Base-by-base conservation (phyloP, 805 yeast genomes). In the Metschnikowia cubensis region DNA sequence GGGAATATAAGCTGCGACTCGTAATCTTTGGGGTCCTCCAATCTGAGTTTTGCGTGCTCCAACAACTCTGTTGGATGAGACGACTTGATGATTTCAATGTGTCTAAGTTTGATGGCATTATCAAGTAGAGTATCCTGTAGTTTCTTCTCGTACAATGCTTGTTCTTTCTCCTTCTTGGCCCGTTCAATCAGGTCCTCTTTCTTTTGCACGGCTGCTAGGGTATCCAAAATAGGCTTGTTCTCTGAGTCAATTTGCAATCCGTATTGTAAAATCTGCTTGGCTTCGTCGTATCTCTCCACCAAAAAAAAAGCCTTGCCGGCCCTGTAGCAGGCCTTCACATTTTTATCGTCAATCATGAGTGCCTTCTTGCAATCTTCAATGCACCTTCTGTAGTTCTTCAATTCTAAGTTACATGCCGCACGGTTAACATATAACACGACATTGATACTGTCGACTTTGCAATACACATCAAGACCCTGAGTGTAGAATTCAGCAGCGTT, bases 401-500 rank as follows among this genome's bases (percentile, higher is more conserved):
- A 70, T 62, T 87, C 96, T 55, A 94, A 72, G 60, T 92, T 89
- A 67, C 97, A 87, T 1, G 96, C 97, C 1, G 98, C 96, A 52
- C 96, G 77, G 66, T 94, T 94, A 49, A 85, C 71, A 55, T 76
- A 83, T 43, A 94, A 73, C 0, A 92, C 82, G 3, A 81, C 77
- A 35, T 80, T 80, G 22, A 89, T 69, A 4, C 69, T 73, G 13
- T 68, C 66, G 14, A 76, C 84, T 4, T 76, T 82, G 61, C 89
- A 81, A 42, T 82, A 79, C 35, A 87, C 81, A 11, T 82, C 89
- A 22, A 94, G 60, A 1, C 95, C 98, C 62, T 87, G 83, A 33
- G 84, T 83, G 61, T 94, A 94, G 60, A 74, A 85, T 48, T 81
- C 85, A 38, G 88, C 73, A 0, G 99, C 99, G 55, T 82, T 81